Base-by-base conservation (phyloP, 441 rosid species). In the Aquilaria agallochum region DNA sequence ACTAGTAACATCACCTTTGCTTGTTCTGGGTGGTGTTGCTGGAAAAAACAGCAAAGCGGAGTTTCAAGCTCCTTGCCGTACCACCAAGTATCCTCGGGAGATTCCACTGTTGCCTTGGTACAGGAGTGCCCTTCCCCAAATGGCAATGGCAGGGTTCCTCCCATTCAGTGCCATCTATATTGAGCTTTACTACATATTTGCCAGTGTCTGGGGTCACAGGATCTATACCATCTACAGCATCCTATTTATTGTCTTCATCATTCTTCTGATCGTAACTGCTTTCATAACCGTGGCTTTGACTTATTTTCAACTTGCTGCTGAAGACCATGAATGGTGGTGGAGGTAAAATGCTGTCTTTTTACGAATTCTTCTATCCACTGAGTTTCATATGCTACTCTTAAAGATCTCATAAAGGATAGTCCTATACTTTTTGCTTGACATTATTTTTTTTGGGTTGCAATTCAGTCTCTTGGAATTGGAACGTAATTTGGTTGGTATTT, bases 321-420 rank as follows among this genome's bases (percentile, higher is more conserved):
- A 88, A 75, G 95, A 85, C 73, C 95, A 88, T 62, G 80, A 79
- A 62, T 85, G 95, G 89, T 88, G 95, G 95, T 88, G 95, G 95
- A 88, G 95, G 95, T 88, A 77, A 2, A 59, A 34, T 67, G 14
- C 20, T 36, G 42, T 36, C 42, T 36, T 36, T 36, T 36, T 36
- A 36, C 27, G 27, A 20, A 20, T 20, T 20, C 27, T 20, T 20
- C 27, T 20, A 0, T 20, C 27, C 27, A 20, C 1, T 20, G 27
- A 20, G 27, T 20, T 20, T 20, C 27, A 20, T 20, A 20, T 20
- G 27, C 27, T 20, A 20, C 27, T 20, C 27, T 20, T 20, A 20
- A 20, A 20, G 27, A 20, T 20, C 27, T 1, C 27, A 20, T 20
- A 20, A 20, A 20, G 1, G 27, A 20, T 20, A 20, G 27, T 20